Conservation (phyloP, 352 stramenopile species). For the Pythium folliculosum region DNA sequence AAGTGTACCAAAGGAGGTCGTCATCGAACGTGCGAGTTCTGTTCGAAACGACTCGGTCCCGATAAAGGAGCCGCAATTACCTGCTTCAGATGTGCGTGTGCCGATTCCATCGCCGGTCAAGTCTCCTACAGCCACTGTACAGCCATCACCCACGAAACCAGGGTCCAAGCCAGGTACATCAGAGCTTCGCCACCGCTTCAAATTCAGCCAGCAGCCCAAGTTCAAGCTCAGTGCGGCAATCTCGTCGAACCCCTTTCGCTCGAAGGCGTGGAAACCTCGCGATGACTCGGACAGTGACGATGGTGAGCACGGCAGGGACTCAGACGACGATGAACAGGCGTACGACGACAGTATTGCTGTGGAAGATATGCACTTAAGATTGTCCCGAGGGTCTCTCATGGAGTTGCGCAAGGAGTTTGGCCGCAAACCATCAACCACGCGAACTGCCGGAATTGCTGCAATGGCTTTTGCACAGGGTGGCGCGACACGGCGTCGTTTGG, state of each 20-base stretch:
- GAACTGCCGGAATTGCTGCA: constrained; percentile 4
- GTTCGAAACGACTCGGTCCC: too few species aligned
- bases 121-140: not conserved
- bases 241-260: constrained; percentile 19
- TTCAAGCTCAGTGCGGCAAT: constrained; percentile 25
- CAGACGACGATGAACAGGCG: constrained; percentile 23
- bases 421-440: constrained; percentile 1
- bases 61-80: not conserved
- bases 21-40: not conserved
- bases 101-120: not conserved
- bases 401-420: constrained; percentile 15
- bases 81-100: not conserved
- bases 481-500: not conserved
- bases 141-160: not conserved
- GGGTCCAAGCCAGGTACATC: constrained; percentile 4
- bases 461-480: constrained; percentile 6
- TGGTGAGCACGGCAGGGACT: constrained; percentile 13
- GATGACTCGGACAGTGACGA: constrained; percentile 58
- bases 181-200: constrained; percentile 21
- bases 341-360: constrained; percentile 23
- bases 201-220: constrained; percentile 29
- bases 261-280: constrained; percentile 18
- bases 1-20: too few species aligned
- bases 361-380: constrained; percentile 21
- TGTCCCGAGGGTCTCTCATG: constrained; percentile 12